Percentiles rank a stretch among this genome's conserved stretches.
phyloP scores from a whole-genome alignment of 2,329 filamentous ascomycete species.

The Hymenoscyphus fraxineus region DNA sequence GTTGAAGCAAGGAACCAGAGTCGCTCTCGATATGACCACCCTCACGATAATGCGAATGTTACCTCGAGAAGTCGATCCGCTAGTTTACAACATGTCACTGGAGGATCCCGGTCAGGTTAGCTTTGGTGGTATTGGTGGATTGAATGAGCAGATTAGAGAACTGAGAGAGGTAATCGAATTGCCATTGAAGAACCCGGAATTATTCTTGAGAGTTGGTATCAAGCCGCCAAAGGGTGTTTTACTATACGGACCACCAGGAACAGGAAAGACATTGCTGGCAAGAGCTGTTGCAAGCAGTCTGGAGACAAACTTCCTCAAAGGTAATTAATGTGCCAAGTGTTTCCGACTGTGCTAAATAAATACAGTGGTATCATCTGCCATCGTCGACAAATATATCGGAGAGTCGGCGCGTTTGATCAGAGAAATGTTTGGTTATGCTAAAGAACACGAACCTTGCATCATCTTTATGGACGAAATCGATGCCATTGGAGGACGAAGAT shows the following conservation, averaged over 20 bases:
- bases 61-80: constrained; percentile 92
- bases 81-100: constrained; percentile 99
- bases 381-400: constrained; percentile 99
- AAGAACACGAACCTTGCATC: constrained; percentile 98
- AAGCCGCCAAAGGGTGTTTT: constrained; percentile 98
- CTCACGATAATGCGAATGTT: constrained; percentile 99
- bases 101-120: constrained; percentile 97
- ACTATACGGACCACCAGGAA: constrained; percentile 92
- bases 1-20: constrained; percentile 96
- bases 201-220: constrained; percentile 95
- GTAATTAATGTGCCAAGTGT: constrained; percentile 44
- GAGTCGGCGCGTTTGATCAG: constrained; percentile 95
- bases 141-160: constrained; percentile 98
- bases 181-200: constrained; percentile 96
- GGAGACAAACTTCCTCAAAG: constrained; percentile 98
- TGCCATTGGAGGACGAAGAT: constrained; percentile 92
- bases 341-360: constrained; percentile 22
- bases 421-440: constrained; percentile 99
- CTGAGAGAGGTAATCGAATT: constrained; percentile 96
- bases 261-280: constrained; percentile 91
- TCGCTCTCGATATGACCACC: constrained; percentile 98
- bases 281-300: constrained; percentile 93
- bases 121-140: constrained; percentile 93
- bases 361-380: constrained; percentile 92
- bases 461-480: constrained; percentile 99